phyloP scores from a whole-genome alignment of 345 rosid genomes.

The Gossypium stocksii region DNA sequence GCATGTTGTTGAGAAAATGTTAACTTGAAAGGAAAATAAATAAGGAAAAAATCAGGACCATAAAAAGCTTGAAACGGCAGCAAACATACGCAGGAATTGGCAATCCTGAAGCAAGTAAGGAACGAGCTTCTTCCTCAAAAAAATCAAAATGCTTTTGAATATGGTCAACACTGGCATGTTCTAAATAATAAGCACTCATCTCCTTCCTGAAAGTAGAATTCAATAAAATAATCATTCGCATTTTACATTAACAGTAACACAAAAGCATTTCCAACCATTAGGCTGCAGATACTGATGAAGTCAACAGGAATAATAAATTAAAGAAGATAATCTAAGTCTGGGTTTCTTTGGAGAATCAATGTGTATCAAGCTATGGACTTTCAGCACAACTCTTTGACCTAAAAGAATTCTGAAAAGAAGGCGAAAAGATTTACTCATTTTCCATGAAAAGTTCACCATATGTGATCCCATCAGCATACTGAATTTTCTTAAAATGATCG shows the following conservation, averaged over 20 bases:
- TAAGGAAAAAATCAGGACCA: conserved; percentile 10
- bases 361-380: background rate
- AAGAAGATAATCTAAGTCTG: conserved; percentile 2
- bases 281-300: background rate
- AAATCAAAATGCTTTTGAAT: conserved; percentile 77
- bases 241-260: background rate
- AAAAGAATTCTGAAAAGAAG: conserved; percentile 16
- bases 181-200: conserved; percentile 91
- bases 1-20: conserved; percentile 47
- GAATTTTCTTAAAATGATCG: conserved; percentile 94
- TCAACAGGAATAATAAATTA: background rate
- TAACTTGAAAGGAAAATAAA: conserved; percentile 31
- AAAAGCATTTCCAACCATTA: conserved; percentile 7
- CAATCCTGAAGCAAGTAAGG: conserved; percentile 79
- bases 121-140: conserved; percentile 88
- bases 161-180: conserved; percentile 81
- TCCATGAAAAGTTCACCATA: conserved; percentile 94
- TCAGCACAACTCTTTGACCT: background rate
- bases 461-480: conserved; percentile 88
- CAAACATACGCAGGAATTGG: conserved; percentile 91
- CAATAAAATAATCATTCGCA: conserved; percentile 1
- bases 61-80: conserved; percentile 1
- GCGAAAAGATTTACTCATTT: conserved; percentile 60
- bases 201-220: conserved; percentile 69
- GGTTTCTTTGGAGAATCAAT: conserved; percentile 1